Percentiles rank a stretch among this genome's conserved stretches.
Conservation (phyloP, 768 basidiomycete genomes). For the Rhodosporidiobolus sp. region DNA sequence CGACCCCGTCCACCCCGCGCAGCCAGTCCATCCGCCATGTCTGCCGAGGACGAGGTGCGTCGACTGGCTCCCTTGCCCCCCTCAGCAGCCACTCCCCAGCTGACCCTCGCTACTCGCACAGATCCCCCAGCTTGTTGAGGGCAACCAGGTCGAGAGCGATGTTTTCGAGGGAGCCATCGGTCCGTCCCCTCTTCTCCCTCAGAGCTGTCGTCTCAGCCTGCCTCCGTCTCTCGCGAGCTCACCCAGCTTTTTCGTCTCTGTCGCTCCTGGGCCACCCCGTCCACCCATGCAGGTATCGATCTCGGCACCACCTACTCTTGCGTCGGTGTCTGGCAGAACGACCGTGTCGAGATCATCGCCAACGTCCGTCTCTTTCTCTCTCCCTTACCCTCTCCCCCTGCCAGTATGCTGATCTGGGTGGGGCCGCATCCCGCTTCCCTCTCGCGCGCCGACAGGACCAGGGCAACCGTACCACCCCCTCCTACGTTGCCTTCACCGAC, state of each 20-base stretch:
- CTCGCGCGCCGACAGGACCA: slow-evolving; percentile 70
- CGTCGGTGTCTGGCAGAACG: slow-evolving; percentile 99
- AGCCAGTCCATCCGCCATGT: slow-evolving; percentile 23
- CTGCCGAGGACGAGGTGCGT: slow-evolving; percentile 33
- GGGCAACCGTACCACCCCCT: slow-evolving; percentile 98
- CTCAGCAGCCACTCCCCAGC: neutral
- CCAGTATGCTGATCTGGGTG: neutral
- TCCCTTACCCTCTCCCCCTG: neutral
- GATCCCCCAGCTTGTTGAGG: slow-evolving; percentile 54
- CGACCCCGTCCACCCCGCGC: neutral
- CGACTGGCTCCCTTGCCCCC: neutral
- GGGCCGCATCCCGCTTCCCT: neutral
- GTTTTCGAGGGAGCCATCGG: slow-evolving; percentile 93
- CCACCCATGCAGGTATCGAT: slow-evolving; percentile 35
- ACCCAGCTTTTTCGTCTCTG: slow-evolving; percentile 5
- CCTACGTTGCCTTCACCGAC: slow-evolving; percentile 95
- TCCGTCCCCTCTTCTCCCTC: slow-evolving; percentile 40
- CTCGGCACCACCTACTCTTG: slow-evolving; percentile 77
- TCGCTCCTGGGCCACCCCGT: neutral
- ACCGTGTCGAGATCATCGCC: slow-evolving; percentile 95
- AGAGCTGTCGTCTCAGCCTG: neutral
- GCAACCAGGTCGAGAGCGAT: slow-evolving; percentile 60
- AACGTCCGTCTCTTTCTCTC: slow-evolving; percentile 24
- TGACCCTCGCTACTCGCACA: slow-evolving; percentile 6
- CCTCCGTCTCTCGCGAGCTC: neutral